Evolutionary conservation across 306 rosid species (phyloP).

Genomic region (Quercus parvula): DNA sequence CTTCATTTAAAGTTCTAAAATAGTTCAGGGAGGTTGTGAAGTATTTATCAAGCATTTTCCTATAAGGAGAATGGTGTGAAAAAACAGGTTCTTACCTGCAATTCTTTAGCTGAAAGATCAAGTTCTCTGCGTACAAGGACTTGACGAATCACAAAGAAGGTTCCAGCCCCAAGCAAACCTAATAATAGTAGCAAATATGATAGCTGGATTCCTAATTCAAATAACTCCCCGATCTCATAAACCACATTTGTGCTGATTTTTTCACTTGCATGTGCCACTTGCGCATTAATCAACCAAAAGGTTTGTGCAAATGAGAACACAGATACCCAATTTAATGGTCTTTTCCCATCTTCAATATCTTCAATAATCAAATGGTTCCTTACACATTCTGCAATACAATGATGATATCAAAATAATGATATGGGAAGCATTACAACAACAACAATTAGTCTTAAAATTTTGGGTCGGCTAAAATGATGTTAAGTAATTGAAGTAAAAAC

Average conservation of each 20-base stretch:
- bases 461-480: too few relatives aligned
- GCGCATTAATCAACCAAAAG: slow-evolving; percentile 51
- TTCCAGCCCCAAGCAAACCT: slow-evolving; percentile 80
- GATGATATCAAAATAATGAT: slow-evolving; percentile 5
- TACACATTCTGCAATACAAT: slow-evolving; percentile 29
- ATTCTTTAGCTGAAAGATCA: slow-evolving; percentile 96
- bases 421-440: not conserved
- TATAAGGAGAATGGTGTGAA: slow-evolving; percentile 9
- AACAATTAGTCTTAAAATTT: too few relatives aligned
- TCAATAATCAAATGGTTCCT: slow-evolving; percentile 28
- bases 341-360: slow-evolving; percentile 39
- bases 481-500: too few relatives aligned
- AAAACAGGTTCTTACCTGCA: slow-evolving; percentile 57
- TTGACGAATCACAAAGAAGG: slow-evolving; percentile 87
- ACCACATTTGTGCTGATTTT: slow-evolving; percentile 46
- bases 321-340: slow-evolving; percentile 40
- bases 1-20: slow-evolving; percentile 4
- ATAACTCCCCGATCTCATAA: slow-evolving; percentile 74
- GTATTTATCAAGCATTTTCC: not conserved
- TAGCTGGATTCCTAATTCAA: slow-evolving; percentile 90
- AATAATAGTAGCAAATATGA: slow-evolving; percentile 63
- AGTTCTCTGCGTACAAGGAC: slow-evolving; percentile 97
- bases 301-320: slow-evolving; percentile 58
- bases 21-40: slow-evolving; percentile 9
- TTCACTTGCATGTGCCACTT: slow-evolving; percentile 57